Evolutionary conservation across 192 early-diverging fungal species (phyloP), one percentile per base, ranked within the genome.

Genomic region (Podila verticillata): DNA sequence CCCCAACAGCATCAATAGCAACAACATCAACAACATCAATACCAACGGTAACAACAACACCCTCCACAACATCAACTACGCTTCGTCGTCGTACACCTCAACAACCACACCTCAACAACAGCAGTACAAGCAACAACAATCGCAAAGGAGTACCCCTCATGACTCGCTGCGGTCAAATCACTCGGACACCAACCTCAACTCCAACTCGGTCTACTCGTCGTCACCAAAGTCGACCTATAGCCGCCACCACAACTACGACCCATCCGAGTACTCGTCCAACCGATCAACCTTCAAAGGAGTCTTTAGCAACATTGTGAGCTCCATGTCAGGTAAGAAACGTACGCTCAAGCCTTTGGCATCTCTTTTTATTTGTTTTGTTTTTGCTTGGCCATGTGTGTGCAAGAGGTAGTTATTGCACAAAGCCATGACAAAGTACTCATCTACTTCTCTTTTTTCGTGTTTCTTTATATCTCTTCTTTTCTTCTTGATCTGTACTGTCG

Each of bases 281-380:
- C 65, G 87, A 73, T 74, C 77, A 56, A 85, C 89, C 2, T 84
- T 90, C 59, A 90, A 90, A 60, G 88, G 83, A 30, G 88, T 88
- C 22, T 84, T 90, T 49, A 86, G 81, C 54, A 87, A 84, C 65
- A 79, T 90, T 64, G 86, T 86, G 32, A 87, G 73, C 75, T 87
- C 66, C 77, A 81, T 84, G 81, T 81, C 84, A 82, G 81, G 82
- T 82, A 84, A 56, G 48, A 28, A 63, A 47, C 32, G 54, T 54
- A 62, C 34, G 60, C 48, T 51, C 28, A 47, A 31, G 9, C 26
- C 29, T 29, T 48, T 61, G 39, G 32, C 5, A 69, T 49, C 17
- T 51, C 20, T 57, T 24, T 30, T 32, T 12, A 26, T 54, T 44
- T n/a, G n/a, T n/a, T 29, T 30, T 31, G 60, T 48, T 17, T 48